These are phyloP conservation scores for Penicillium tannophilum DNA, from an alignment of 495 filamentous ascomycete genomes.

Conservation along the genomic window DNA sequence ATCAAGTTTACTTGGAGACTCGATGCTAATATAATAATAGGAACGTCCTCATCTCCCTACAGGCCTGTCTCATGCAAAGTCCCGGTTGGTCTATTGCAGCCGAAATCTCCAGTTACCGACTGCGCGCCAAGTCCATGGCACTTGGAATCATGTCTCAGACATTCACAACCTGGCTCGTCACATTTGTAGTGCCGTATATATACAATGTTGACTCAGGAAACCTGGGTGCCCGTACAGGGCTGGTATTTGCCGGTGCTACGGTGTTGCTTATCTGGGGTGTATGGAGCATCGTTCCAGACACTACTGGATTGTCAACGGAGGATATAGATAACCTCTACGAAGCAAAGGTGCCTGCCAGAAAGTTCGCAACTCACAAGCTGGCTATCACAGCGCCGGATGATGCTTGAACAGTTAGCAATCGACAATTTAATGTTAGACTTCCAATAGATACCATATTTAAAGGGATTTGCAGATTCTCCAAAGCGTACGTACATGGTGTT, in stretches of 20 bases:
- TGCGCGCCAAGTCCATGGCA: conserved; percentile 20
- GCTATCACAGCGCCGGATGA: not conserved
- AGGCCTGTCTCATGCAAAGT: conserved; percentile 14
- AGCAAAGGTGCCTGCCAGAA: conserved; percentile 15
- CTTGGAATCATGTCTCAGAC: conserved; percentile 18
- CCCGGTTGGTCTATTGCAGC: conserved; percentile 21
- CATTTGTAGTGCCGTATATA: conserved; percentile 22
- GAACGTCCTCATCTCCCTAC: conserved; percentile 20
- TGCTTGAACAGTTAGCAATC: not conserved
- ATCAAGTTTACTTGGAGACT: not conserved
- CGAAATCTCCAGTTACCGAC: conserved; percentile 18
- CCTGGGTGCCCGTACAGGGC: conserved; percentile 19
- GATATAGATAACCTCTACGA: conserved; percentile 24
- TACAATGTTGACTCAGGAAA: conserved; percentile 24
- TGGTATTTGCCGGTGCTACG: conserved; percentile 17
- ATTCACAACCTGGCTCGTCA: conserved; percentile 16
- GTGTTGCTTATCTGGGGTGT: conserved; percentile 16
- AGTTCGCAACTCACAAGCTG: conserved; percentile 12
- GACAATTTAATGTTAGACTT: not conserved
- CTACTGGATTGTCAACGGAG: conserved; percentile 17
- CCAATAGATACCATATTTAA: not conserved
- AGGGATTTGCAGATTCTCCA: too few relatives aligned
- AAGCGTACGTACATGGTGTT: too few relatives aligned
- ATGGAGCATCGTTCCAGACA: conserved; percentile 18
- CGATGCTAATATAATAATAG: conserved; percentile 3